Conservation (phyloP, 2,329 filamentous ascomycete genomes). For the Helotiales sp. region DNA sequence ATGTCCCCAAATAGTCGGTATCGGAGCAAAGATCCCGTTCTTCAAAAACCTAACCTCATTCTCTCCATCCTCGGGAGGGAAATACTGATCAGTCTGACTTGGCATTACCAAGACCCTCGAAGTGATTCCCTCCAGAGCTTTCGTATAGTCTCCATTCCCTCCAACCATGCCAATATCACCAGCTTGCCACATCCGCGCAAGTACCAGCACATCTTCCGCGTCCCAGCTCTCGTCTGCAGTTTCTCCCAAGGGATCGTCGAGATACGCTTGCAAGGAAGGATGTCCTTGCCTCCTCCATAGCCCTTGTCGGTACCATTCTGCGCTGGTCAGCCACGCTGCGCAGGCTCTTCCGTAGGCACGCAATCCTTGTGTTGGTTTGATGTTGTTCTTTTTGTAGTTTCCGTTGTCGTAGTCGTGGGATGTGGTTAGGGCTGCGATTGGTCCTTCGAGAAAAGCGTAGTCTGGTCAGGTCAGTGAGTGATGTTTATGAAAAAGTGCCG, state of each 20-base stretch:
- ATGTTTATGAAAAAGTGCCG: no score
- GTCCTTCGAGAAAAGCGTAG: slow-evolving; percentile 53
- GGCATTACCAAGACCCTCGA: slow-evolving; percentile 67
- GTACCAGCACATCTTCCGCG: slow-evolving; percentile 49
- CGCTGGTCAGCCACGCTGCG: slow-evolving; percentile 53
- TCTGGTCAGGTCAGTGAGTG: slow-evolving; percentile 29
- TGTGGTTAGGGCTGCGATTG: slow-evolving; percentile 49
- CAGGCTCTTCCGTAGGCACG: slow-evolving; percentile 53
- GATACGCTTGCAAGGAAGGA: slow-evolving; percentile 46
- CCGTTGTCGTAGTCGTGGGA: slow-evolving; percentile 48
- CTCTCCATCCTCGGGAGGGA: slow-evolving; percentile 51
- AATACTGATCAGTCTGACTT: slow-evolving; percentile 68
- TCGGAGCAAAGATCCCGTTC: slow-evolving; percentile 41
- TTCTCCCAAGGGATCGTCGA: slow-evolving; percentile 39
- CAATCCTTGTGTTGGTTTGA: slow-evolving; percentile 46
- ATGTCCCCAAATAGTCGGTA: slow-evolving; percentile 48
- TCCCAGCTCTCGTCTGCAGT: slow-evolving; percentile 48
- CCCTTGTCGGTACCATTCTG: slow-evolving; percentile 51
- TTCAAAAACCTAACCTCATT: slow-evolving; percentile 42
- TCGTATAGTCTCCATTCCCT: slow-evolving; percentile 48
- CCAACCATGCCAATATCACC: slow-evolving; percentile 44
- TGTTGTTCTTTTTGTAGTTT: slow-evolving; percentile 38
- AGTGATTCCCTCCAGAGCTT: slow-evolving; percentile 62
- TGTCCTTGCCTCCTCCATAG: slow-evolving; percentile 47
- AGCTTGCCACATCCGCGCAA: slow-evolving; percentile 53